Conservation (phyloP, 345 rosid species). For the Kandelia obovata region DNA sequence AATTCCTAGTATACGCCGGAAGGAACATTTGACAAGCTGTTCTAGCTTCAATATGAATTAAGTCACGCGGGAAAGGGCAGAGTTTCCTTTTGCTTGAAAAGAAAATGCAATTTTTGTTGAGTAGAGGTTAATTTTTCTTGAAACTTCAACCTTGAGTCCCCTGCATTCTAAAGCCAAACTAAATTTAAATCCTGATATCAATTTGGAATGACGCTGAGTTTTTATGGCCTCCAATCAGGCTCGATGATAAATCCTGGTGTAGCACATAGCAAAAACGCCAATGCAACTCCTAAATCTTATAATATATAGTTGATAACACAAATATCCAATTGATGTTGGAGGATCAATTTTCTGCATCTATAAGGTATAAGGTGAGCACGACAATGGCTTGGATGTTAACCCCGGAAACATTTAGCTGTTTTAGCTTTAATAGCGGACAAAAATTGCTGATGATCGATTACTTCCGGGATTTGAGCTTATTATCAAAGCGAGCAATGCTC, state of each 20-base stretch:
- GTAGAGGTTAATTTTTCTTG: conserved; percentile 2
- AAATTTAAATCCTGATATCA: no score
- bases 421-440: neutral
- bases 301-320: neutral
- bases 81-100: conserved; percentile 7
- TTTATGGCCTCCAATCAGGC: no score
- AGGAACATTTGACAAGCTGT: no score
- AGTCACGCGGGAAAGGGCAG: neutral
- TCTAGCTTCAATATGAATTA: neutral
- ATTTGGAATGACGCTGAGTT: no score
- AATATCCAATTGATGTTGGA: neutral
- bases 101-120: neutral
- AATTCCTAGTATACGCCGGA: no score
- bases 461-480: no score
- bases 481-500: no score
- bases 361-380: neutral
- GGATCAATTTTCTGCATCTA: neutral
- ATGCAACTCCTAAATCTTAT: neutral
- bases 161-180: neutral
- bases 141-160: neutral
- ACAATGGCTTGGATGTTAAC: neutral
- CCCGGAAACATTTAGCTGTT: neutral
- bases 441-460: no score
- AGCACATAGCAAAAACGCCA: no score
- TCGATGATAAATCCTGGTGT: no score